phyloP scores from a whole-genome alignment of 2,329 filamentous ascomycete species.

The Xylariomycetidae sp. region DNA sequence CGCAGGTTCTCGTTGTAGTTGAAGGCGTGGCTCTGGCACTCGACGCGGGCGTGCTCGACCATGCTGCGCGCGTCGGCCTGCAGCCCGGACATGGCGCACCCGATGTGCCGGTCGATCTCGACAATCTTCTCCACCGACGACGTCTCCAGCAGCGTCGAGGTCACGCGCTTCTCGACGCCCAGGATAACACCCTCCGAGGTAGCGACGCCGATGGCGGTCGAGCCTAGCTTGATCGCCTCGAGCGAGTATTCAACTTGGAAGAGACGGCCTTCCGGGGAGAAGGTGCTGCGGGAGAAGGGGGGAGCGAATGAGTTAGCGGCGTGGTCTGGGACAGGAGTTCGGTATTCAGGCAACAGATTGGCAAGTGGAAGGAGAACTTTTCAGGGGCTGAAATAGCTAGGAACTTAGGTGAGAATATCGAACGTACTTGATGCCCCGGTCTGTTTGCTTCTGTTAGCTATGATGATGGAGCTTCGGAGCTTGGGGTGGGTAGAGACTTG shows the following conservation, averaged over 20 bases:
- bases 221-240: slow-evolving; percentile 99
- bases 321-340: slow-evolving; percentile 15
- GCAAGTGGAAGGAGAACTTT: no score
- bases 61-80: slow-evolving; percentile 97
- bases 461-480: slow-evolving; percentile 10
- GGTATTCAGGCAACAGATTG: no score
- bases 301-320: slow-evolving; percentile 7
- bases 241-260: slow-evolving; percentile 99
- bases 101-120: slow-evolving; percentile 98
- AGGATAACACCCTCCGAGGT: slow-evolving; percentile 94
- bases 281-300: slow-evolving; percentile 67
- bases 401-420: no score
- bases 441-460: slow-evolving; percentile 47
- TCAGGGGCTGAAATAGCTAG: slow-evolving; percentile 2
- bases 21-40: slow-evolving; percentile 95
- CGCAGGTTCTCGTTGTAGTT: slow-evolving; percentile 94
- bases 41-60: slow-evolving; percentile 96
- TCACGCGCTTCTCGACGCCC: slow-evolving; percentile 98
- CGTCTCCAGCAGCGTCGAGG: slow-evolving; percentile 92
- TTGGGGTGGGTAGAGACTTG: slow-evolving; percentile 13
- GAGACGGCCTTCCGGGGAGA: slow-evolving; percentile 97
- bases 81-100: slow-evolving; percentile 96
- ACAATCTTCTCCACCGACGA: slow-evolving; percentile 99
- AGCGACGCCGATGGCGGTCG: slow-evolving; percentile 95
- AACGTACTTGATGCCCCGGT: slow-evolving; percentile 94